These are phyloP conservation scores for Fusarium bactridioides DNA, from an alignment of 2,329 filamentous ascomycete species.

Conservation along the genomic window DNA sequence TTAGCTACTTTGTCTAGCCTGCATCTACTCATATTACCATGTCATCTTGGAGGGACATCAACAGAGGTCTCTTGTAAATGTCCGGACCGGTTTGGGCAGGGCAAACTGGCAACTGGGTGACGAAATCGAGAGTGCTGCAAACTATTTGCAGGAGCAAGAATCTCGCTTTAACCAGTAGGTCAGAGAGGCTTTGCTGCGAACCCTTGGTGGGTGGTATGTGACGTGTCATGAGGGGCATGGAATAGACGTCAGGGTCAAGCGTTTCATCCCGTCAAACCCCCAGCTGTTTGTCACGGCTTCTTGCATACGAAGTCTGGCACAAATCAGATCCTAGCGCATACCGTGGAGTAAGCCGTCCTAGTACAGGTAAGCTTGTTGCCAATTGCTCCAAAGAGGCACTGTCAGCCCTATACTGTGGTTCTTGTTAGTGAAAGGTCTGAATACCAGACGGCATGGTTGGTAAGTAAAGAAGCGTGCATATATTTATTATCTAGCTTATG, in stretches of 20 bases:
- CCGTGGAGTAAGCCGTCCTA: neutral
- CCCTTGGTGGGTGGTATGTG: slow-evolving; percentile 36
- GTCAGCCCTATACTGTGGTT: slow-evolving; percentile 22
- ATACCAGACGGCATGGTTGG: neutral
- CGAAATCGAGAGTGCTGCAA: neutral
- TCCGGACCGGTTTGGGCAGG: slow-evolving; percentile 11
- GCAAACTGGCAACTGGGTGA: slow-evolving; percentile 5
- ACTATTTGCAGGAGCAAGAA: neutral
- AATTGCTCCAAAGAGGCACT: slow-evolving; percentile 10
- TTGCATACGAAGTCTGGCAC: slow-evolving; percentile 24
- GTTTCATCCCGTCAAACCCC: slow-evolving; percentile 40
- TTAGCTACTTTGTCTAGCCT: neutral
- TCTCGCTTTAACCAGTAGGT: slow-evolving; percentile 9
- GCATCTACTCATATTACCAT: neutral
- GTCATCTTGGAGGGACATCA: neutral
- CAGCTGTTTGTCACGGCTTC: slow-evolving; percentile 36
- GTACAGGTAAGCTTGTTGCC: slow-evolving; percentile 2
- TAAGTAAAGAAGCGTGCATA: neutral
- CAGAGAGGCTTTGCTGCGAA: slow-evolving; percentile 33
- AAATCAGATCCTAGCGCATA: slow-evolving; percentile 33
- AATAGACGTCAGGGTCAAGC: slow-evolving; percentile 33
- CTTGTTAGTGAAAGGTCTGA: slow-evolving; percentile 12
- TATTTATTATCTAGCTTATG: neutral
- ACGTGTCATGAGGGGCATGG: slow-evolving; percentile 41
- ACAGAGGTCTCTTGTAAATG: neutral